Conservation (phyloP, 2,329 filamentous ascomycete genomes). For the Calonectria fujianensis region DNA sequence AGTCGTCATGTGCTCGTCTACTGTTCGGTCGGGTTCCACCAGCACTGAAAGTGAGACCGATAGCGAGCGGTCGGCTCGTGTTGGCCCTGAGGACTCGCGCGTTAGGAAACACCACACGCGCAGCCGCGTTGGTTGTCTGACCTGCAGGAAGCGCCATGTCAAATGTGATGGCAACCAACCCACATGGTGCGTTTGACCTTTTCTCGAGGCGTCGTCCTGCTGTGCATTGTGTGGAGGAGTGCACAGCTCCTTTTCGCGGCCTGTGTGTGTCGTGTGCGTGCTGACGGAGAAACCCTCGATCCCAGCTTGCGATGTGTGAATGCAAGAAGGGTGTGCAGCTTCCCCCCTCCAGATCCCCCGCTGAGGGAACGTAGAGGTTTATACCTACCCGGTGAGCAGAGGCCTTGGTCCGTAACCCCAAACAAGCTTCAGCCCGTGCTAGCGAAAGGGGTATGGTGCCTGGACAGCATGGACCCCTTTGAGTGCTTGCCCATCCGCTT, state of each 20-base stretch:
- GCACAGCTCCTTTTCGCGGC: not conserved
- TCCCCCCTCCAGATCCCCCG: slow-evolving; percentile 38
- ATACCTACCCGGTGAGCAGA: slow-evolving; percentile 48
- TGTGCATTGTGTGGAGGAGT: not conserved
- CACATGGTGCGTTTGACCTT: slow-evolving; percentile 42
- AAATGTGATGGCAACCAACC: slow-evolving; percentile 49
- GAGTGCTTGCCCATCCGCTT: slow-evolving; percentile 48
- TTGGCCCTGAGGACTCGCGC: not conserved
- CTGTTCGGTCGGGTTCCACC: not conserved
- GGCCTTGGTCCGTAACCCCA: slow-evolving; percentile 43
- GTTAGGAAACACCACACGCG: slow-evolving; percentile 39
- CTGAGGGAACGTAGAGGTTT: slow-evolving; percentile 46
- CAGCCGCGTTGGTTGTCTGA: slow-evolving; percentile 51
- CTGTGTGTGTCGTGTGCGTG: not conserved
- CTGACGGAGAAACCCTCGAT: not conserved
- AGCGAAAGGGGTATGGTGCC: not conserved
- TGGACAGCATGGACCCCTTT: slow-evolving; percentile 44
- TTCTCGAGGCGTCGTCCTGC: not conserved
- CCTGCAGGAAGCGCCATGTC: slow-evolving; percentile 48
- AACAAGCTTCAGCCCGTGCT: not conserved
- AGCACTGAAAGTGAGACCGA: not conserved
- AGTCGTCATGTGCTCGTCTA: not conserved
- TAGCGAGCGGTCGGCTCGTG: not conserved
- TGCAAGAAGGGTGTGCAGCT: slow-evolving; percentile 40
- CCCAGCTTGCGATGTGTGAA: slow-evolving; percentile 40